Evolutionary conservation across 1,284 basidiomycete species (phyloP).

Genomic region (Rhodofomes roseus): DNA sequence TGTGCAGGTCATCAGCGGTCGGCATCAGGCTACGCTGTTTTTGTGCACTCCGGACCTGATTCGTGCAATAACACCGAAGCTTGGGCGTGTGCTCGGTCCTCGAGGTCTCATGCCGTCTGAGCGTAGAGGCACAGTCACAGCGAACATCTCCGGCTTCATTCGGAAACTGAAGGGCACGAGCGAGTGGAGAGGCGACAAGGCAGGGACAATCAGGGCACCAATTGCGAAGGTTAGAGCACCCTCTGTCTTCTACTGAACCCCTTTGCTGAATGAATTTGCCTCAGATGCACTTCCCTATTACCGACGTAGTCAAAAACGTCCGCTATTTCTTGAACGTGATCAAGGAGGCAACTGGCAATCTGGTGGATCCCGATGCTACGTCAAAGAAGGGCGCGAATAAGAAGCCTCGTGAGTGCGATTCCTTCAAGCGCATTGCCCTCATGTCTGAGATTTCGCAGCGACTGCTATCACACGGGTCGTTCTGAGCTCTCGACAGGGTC

Average conservation of each 20-base stretch:
- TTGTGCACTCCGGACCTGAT: conserved; percentile 83
- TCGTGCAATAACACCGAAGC: conserved; percentile 71
- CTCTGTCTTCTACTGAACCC: background rate
- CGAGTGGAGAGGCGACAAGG: conserved; percentile 92
- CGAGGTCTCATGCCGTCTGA: conserved; percentile 95
- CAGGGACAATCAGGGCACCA: conserved; percentile 80
- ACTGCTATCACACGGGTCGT: conserved; percentile 72
- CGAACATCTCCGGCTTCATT: conserved; percentile 81
- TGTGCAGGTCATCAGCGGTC: conserved; percentile 59
- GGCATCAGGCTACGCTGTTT: conserved; percentile 76
- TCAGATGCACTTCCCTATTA: conserved; percentile 73
- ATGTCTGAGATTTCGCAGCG: conserved; percentile 38
- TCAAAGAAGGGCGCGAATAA: conserved; percentile 29
- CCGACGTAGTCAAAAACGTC: conserved; percentile 79
- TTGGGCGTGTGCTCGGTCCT: conserved; percentile 90
- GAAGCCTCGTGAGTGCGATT: conserved; percentile 34
- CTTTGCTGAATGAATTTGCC: no score
- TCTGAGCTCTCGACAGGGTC: conserved; percentile 83
- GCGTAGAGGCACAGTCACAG: conserved; percentile 91
- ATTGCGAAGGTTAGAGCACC: conserved; percentile 57
- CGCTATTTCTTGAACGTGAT: conserved; percentile 78
- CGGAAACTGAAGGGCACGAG: conserved; percentile 76
- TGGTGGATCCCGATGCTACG: conserved; percentile 39
- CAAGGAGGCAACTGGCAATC: conserved; percentile 70
- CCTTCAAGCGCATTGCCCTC: background rate